Evolutionary conservation across 2,329 filamentous ascomycete genomes (phyloP), one percentile per base, ranked within the genome.

Genomic region (Pleoardoris graminearum): DNA sequence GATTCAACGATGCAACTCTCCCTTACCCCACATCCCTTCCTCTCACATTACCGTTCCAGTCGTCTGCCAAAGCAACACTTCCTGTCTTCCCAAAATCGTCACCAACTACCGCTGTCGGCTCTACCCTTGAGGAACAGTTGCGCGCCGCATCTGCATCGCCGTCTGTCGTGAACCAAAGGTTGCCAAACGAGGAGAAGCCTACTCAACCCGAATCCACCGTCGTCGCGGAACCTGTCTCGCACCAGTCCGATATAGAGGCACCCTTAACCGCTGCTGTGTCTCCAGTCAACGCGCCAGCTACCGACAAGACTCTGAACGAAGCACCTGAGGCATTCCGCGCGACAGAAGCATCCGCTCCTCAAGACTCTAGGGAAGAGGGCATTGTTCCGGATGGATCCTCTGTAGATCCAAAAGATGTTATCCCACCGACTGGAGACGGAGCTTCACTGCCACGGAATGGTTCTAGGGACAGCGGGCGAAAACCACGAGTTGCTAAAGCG

Each of bases 1-100:
- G 76, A 66, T 85, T 84, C 72, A 75, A 82, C 68, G 80, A 83
- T 69, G 70, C 76, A 59, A 81, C 81, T 46, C 75, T 83, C 36
- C 80, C 78, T 55, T 68, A 65, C 52, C 68, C 68, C 37, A 58
- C 66, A 58, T 55, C 63, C 14, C 57, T 66, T 43, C 59, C 67
- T 27, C 55, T 60, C 21, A 62, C 64, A 29, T 48, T 68, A 35
- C 59, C 66, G 1, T 65, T 65, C 43, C 55, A 65, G 47, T 51
- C 61, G 7, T 47, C 61, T 29, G 51, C 55, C 43, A 66, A 67
- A 42, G 17, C 56, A 8, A 10, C 51, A 14, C 38, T 54, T 4
- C 30, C 60, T 27, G 25, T 50, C 14, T 60, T 58, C 21, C 33
- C 58, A 7, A 66, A 63, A 43, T 55, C 66, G 14, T 63, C 68